Evolutionary conservation across 805 yeast species (phyloP), one percentile per base, ranked within the genome.

Genomic region (Wickerhamomyces hampshirensis): DNA sequence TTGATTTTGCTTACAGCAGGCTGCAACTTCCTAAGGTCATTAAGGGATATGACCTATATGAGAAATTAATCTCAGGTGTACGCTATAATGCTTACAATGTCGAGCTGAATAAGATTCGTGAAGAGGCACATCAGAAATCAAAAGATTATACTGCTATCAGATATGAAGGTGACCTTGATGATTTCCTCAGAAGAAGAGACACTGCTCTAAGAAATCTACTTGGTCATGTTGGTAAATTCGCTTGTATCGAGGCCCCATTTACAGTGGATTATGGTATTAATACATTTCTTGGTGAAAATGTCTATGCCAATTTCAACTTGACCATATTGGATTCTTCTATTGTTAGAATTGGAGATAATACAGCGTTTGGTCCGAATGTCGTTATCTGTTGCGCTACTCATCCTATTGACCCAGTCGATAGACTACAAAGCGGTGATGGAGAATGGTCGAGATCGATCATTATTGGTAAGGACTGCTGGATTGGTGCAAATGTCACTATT

Each of bases 381-480:
- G 60, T 72, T 3, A 59, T 81, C 30, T 60, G 70, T 19, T 72
- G 86, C 2, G 86, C 87, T 1, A 69, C 80, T 0, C 91, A 83
- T 49, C 81, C 82, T 1, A 50, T 71, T 6, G 80, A 75, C 37
- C 71, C 77, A 0, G 41, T 56, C 10, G 56, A 56, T 36, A 60
- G 84, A 39, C 42, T 43, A n/a, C 48, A 46, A 16, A 45, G 38
- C 28, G 23, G 39, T 1, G 48, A 53, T 2, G n/a, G n/a, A n/a
- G 89, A 82, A 51, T 71, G 60, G 46, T 79, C 82, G 0, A 49
- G 56, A 26, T 80, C 83, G 5, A 69, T 83, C 21, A 62, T 53
- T 3, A 75, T 83, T 24, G 86, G 82, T 3, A 68, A 76, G 52
- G 71, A 73, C 42, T 84, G 78, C 7, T 82, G 89, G 91, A 60